A percentile compares a stretch with the other conserved stretches of the same genome.
phyloP scores from a whole-genome alignment of 345 rosid genomes.

The Draba incana region DNA sequence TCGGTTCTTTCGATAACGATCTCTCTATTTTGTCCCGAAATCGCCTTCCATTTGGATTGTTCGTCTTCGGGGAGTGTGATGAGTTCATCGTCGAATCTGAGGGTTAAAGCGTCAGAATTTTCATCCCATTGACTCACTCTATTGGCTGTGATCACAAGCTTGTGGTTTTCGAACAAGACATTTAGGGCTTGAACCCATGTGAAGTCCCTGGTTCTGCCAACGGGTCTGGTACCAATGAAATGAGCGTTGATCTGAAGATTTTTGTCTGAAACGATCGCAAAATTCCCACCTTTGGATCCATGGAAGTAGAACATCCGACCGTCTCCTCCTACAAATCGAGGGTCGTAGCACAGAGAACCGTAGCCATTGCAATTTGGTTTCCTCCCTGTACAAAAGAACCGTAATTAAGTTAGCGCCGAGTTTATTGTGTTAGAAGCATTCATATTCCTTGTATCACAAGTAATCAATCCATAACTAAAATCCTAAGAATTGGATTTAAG shows the following conservation, averaged over 20 bases:
- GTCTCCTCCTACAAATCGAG: slow-evolving; percentile 82
- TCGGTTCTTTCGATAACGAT: slow-evolving; percentile 68
- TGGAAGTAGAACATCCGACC: slow-evolving; percentile 94
- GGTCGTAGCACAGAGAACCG: slow-evolving; percentile 88
- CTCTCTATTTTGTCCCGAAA: slow-evolving; percentile 44
- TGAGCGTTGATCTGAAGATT: slow-evolving; percentile 86
- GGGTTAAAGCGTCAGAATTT: slow-evolving; percentile 53
- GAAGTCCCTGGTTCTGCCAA: slow-evolving; percentile 77
- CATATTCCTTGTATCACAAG: not conserved
- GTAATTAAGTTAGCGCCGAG: not conserved
- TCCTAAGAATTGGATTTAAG: not conserved
- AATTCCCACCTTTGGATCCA: slow-evolving; percentile 83
- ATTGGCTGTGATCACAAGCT: slow-evolving; percentile 64
- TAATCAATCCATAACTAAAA: not conserved
- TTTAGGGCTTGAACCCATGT: slow-evolving; percentile 92
- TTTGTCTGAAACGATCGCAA: slow-evolving; percentile 76
- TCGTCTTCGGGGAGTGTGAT: slow-evolving; percentile 64
- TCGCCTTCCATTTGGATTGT: slow-evolving; percentile 64
- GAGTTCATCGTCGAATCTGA: slow-evolving; percentile 56
- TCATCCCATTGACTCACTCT: slow-evolving; percentile 62
- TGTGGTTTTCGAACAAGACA: slow-evolving; percentile 70
- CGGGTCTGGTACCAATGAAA: slow-evolving; percentile 80
- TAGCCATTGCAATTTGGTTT: slow-evolving; percentile 71
- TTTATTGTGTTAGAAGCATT: slow-evolving; percentile 16
- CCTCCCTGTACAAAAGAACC: slow-evolving; percentile 55